phyloP scores from a whole-genome alignment of 768 basidiomycete genomes.

The Mycena floridula region DNA sequence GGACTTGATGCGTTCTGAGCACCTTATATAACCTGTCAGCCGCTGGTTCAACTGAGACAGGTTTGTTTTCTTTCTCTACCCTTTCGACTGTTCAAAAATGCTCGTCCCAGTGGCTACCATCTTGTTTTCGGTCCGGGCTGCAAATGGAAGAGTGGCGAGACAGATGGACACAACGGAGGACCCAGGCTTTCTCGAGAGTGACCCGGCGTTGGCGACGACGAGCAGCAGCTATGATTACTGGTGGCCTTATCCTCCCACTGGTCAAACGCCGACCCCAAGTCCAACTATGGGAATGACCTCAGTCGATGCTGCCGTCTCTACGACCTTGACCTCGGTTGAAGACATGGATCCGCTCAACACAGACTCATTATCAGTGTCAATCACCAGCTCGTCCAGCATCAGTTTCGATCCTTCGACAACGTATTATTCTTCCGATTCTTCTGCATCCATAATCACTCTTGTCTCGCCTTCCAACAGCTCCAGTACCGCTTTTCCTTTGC shows the following conservation, averaged over 20 bases:
- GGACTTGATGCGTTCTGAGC: no score
- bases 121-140: no score
- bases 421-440: slow-evolving; percentile 3
- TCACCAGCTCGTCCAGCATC: slow-evolving; percentile 1
- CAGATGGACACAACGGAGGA: no score
- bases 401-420: slow-evolving; percentile 1
- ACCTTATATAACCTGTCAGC: no score
- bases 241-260: slow-evolving; percentile 31
- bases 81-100: no score
- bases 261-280: slow-evolving; percentile 9
- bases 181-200: no score
- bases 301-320: not conserved
- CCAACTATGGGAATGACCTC: not conserved
- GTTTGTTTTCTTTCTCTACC: no score
- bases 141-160: no score
- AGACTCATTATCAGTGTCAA: slow-evolving; percentile 4
- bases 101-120: no score
- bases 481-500: slow-evolving; percentile 20
- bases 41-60: no score
- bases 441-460: slow-evolving; percentile 1
- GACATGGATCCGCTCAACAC: slow-evolving; percentile 1
- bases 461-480: slow-evolving; percentile 20
- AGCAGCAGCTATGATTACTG: slow-evolving; percentile 12
- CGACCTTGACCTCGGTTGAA: not conserved
- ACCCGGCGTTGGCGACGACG: no score